These are phyloP conservation scores for Fonsecaea nubica DNA, from an alignment of 2,329 filamentous ascomycete species.

Conservation along the genomic window DNA sequence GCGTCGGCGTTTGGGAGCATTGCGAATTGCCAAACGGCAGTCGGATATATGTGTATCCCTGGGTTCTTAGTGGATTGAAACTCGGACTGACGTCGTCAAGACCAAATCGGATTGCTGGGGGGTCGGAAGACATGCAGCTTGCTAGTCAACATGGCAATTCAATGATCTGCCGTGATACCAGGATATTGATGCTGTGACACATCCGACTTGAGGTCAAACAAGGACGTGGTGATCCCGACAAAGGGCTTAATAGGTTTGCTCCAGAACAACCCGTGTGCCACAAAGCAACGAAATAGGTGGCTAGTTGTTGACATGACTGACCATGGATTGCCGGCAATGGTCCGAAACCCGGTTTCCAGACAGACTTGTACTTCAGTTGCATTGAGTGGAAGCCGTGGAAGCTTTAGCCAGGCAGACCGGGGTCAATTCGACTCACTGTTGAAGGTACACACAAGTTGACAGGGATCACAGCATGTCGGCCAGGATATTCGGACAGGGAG, in stretches of 20 bases:
- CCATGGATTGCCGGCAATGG: neutral
- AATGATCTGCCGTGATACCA: neutral
- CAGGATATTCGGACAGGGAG: neutral
- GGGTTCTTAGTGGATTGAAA: neutral
- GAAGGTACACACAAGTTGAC: neutral
- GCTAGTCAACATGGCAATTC: neutral
- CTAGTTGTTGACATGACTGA: neutral
- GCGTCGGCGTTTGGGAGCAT: conserved; percentile 4
- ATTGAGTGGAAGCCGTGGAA: neutral
- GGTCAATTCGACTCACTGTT: neutral
- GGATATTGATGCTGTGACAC: neutral
- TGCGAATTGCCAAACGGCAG: neutral
- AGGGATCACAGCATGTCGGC: neutral
- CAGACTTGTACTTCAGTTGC: neutral
- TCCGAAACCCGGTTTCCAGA: neutral
- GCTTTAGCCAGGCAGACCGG: neutral
- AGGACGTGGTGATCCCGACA: too few relatives aligned
- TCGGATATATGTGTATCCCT: neutral
- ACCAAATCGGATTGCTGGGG: neutral
- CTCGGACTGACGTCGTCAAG: neutral
- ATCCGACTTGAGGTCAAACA: neutral
- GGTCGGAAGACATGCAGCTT: neutral
- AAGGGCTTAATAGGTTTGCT: neutral
- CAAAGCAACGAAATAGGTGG: neutral
- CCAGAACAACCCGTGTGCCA: neutral